phyloP scores from a whole-genome alignment of 83 land plant species.

The Picea mariana region DNA sequence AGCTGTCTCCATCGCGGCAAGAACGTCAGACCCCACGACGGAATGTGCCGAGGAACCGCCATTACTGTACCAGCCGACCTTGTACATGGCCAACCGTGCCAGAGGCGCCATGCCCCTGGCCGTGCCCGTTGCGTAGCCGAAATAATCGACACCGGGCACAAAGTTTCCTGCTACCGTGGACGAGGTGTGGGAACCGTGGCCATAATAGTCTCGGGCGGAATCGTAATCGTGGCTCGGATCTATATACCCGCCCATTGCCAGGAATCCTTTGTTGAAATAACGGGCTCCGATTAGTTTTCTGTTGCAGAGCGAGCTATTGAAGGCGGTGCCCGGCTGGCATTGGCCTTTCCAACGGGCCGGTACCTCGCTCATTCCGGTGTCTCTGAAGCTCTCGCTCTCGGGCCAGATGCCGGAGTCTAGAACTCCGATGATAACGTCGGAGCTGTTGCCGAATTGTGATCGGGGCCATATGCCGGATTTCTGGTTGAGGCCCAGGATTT shows the following conservation, averaged over 20 bases:
- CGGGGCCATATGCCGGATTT: conserved; percentile 19
- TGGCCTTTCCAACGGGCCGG: not conserved
- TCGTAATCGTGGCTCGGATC: not conserved
- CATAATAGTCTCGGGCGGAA: not conserved
- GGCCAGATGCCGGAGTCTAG: not conserved
- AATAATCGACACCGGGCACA: not conserved
- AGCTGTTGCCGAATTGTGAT: not conserved
- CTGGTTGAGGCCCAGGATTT: conserved; percentile 27
- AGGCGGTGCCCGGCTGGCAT: not conserved
- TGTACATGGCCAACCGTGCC: conserved; percentile 40
- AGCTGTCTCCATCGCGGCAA: conserved; percentile 31
- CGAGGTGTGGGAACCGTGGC: not conserved
- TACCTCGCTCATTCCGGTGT: not conserved
- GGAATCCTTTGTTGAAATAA: not conserved
- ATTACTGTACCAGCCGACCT: conserved; percentile 15
- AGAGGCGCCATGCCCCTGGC: conserved; percentile 31
- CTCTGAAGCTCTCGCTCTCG: not conserved
- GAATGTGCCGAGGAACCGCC: not conserved
- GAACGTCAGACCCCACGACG: conserved; percentile 11
- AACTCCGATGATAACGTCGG: not conserved
- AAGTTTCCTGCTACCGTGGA: not conserved
- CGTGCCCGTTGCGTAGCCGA: conserved; percentile 11
- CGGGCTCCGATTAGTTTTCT: not conserved
- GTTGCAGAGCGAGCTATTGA: not conserved
- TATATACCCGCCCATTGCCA: not conserved